Percentiles rank a stretch among this genome's conserved stretches.
Conservation (phyloP, 2,329 filamentous ascomycete genomes). For the Elsinoe necatrix region DNA sequence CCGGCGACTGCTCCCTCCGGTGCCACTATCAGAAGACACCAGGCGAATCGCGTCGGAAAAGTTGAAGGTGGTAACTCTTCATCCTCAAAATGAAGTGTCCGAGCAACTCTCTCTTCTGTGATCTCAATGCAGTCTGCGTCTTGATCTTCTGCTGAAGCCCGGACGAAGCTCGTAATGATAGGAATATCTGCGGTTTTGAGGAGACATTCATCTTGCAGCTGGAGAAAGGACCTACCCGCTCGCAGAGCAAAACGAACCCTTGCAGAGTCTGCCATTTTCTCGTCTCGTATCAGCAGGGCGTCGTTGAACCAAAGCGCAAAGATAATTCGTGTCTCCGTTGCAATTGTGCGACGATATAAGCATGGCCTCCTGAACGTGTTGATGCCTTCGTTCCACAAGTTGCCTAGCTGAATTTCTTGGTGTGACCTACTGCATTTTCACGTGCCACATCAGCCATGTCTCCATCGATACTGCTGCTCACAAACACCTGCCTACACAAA, state of each 20-base stretch:
- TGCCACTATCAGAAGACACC: background rate
- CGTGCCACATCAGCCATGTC: too few species aligned
- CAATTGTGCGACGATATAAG: too few species aligned
- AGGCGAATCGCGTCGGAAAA: background rate
- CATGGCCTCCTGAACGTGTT: too few species aligned
- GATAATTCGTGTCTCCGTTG: too few species aligned
- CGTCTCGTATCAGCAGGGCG: background rate
- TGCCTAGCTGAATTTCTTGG: too few species aligned
- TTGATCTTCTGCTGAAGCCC: background rate
- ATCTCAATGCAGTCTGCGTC: background rate
- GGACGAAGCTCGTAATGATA: background rate
- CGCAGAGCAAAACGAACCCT: background rate
- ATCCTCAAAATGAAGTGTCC: conserved; percentile 1
- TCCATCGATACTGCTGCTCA: background rate
- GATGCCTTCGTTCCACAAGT: too few species aligned
- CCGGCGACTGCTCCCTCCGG: background rate
- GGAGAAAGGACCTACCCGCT: background rate
- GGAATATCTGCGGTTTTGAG: background rate
- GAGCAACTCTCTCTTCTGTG: background rate
- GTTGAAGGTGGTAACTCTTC: background rate
- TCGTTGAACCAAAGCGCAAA: too few species aligned
- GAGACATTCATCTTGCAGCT: background rate
- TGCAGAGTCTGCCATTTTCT: background rate
- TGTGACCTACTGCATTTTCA: too few species aligned
- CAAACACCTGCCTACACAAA: background rate